Conservation (phyloP, 345 rosid species). For the Isatis tinctoria region DNA sequence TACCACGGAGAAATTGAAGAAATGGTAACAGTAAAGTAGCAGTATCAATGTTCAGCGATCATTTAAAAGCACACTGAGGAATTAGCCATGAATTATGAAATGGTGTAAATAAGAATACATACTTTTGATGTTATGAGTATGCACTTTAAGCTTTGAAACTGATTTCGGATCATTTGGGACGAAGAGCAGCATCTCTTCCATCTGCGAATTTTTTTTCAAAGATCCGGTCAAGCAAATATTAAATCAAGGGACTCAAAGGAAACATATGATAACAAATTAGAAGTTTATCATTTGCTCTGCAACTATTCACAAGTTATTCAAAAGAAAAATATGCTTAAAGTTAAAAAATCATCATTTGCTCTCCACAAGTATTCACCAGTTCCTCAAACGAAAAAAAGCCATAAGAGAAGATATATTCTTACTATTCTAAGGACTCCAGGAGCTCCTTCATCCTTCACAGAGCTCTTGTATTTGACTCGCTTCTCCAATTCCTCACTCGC, state of each 20-base stretch:
- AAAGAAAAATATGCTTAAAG: neutral
- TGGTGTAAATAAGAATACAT: neutral
- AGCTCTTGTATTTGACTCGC: constrained; percentile 61
- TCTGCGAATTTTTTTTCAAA: constrained; percentile 33
- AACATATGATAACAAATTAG: neutral
- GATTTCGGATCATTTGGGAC: constrained; percentile 62
- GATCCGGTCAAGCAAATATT: neutral
- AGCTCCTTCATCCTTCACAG: constrained; percentile 75
- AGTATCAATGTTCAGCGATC: neutral
- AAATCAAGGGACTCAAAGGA: neutral
- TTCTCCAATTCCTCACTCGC: neutral
- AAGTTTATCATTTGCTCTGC: neutral
- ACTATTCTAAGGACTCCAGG: constrained; percentile 66
- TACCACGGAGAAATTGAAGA: constrained; percentile 10
- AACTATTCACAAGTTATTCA: neutral
- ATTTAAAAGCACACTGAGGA: neutral
- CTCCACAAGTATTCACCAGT: neutral
- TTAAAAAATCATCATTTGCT: neutral
- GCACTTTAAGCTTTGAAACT: constrained; percentile 61
- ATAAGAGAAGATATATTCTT: neutral
- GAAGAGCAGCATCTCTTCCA: constrained; percentile 55
- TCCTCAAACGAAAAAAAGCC: neutral
- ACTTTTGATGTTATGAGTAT: constrained; percentile 66
- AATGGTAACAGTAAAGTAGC: neutral
- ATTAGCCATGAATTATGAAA: neutral